Conservation (phyloP, 495 filamentous ascomycete species). For the Podospora pseudopauciseta region DNA sequence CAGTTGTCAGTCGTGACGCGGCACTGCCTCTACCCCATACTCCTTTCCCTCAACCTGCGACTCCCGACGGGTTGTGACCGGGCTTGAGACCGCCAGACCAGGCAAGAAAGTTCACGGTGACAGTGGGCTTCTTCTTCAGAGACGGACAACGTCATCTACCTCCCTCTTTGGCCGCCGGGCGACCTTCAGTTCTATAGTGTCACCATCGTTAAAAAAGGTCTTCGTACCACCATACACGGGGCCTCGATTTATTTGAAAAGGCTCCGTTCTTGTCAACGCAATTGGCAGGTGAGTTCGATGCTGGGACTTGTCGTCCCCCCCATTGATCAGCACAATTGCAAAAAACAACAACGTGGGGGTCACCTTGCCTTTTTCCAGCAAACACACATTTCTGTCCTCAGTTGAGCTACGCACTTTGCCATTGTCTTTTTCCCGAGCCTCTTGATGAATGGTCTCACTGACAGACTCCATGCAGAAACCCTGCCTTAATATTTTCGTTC, state of each 20-base stretch:
- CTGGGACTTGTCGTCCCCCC: not conserved
- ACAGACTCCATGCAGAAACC: constrained; percentile 9
- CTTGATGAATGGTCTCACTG: not conserved
- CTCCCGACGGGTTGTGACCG: constrained; percentile 24
- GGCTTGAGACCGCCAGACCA: constrained; percentile 25
- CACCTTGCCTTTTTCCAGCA: constrained; percentile 1
- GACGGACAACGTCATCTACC: constrained; percentile 34
- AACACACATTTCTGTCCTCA: not conserved
- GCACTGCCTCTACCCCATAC: constrained; percentile 9
- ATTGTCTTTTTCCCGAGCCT: not conserved
- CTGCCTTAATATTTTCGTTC: constrained; percentile 10
- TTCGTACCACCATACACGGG: not conserved
- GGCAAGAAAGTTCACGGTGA: constrained; percentile 44
- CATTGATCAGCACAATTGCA: not conserved
- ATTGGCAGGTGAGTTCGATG: constrained; percentile 1
- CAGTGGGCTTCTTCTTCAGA: constrained; percentile 45
- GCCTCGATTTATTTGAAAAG: constrained; percentile 5
- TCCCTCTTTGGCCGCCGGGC: constrained; percentile 48
- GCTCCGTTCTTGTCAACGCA: not conserved
- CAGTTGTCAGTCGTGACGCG: constrained; percentile 34
- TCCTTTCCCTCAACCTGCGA: constrained; percentile 13
- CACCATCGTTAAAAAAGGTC: constrained; percentile 36
- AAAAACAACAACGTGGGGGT: not conserved
- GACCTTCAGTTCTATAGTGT: constrained; percentile 48
- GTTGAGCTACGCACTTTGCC: not conserved